Base-by-base conservation (phyloP, 1,284 basidiomycete genomes). In the Cryptococcus deneoformans region DNA sequence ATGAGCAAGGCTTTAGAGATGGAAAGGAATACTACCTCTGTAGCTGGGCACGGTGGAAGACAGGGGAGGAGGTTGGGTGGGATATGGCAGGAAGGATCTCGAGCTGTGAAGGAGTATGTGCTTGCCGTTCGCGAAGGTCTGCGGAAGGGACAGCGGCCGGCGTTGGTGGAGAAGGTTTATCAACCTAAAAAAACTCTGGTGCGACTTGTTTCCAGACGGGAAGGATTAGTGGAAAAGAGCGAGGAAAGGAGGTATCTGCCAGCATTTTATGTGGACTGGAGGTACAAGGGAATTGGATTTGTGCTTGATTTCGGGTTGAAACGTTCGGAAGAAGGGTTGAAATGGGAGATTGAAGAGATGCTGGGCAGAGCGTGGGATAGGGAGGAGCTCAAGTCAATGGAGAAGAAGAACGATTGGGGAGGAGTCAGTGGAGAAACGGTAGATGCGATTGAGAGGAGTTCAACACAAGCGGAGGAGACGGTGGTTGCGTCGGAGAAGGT, bases 221-320 rank as follows among this genome's bases (percentile, higher is more conserved):
- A 11, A 42, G 5, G 40, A 5, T 16, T 3, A 42, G 16, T 12
- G 40, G 16, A 6, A 11, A 12, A 42, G 16, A 42, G 5, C 3
- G 16, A 11, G 40, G 16, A 6, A 42, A 16, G 16, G 16, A 42
- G 40, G 38, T 46, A 16, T 5, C 29, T 37, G 45, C 49, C 53
- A 12, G 29, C 51, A 29, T 58, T 62, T 10, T 73, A 74, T 46
- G 47, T 65, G 12, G 69, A 74, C 58, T 53, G 72, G 16, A 59
- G 71, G 7, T 67, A 63, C 55, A 62, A 59, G 35, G 71, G 70
- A 2, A 29, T 74, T 3, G 73, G 73, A 7, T 60, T 73, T 12
- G 61, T 76, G 0, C 43, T 74, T 14, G 73, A 76, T 61, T 57
- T 74, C 20, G 67, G 67, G 3, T 68, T 64, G 67, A 63, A 57